Evolutionary conservation across 768 basidiomycete species (phyloP), one percentile per base, ranked within the genome.

Genomic region (Macrolepiota dolichaula): DNA sequence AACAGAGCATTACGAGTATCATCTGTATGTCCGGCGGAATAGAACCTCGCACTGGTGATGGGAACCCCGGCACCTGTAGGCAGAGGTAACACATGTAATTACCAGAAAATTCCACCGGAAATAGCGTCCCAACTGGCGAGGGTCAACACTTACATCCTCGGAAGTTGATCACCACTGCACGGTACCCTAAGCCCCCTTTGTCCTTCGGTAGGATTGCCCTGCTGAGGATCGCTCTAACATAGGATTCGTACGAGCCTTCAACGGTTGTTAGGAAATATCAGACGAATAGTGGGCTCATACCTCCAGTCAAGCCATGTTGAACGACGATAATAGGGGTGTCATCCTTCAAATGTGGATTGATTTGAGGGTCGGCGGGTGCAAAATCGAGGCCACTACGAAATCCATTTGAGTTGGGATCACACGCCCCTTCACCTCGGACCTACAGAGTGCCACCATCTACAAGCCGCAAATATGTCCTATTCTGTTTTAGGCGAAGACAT

Each of bases 81-180:
- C 29, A 32, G 3, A 32, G 49, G 19, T 50, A 52, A 56, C 32
- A 63, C 51, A 68, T 69, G 25, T 54, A 54, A 58, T 47, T 42
- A 50, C 59, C 57, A 57, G 63, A 64, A 62, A 51, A 52, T 37
- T 19, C 22, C 22, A 13, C 59, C 29, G 15, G 38, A 59, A 63
- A 62, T 24, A 50, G 46, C 11, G 42, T 17, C 42, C 42, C 38
- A 37, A n/a, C 38, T 15, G 40, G 47, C 25, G 29, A 57, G 11
- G 59, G 44, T 22, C 44, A 12, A 59, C 35, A 82, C 89, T 69
- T 68, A 91, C 94, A 96, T 69, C 94, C 95, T 67, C 96, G 85
- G 74, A 91, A 96, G 75, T 96, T 97, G 70, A 96, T 83, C 9
- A 98, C 94, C 12, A 91, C 88, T 4, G 85, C 96, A 60, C 97